Percentiles rank a stretch among this genome's conserved stretches.
These are phyloP conservation scores for Colletotrichum tabaci DNA, from an alignment of 2,329 filamentous ascomycete genomes.

Conservation along the genomic window DNA sequence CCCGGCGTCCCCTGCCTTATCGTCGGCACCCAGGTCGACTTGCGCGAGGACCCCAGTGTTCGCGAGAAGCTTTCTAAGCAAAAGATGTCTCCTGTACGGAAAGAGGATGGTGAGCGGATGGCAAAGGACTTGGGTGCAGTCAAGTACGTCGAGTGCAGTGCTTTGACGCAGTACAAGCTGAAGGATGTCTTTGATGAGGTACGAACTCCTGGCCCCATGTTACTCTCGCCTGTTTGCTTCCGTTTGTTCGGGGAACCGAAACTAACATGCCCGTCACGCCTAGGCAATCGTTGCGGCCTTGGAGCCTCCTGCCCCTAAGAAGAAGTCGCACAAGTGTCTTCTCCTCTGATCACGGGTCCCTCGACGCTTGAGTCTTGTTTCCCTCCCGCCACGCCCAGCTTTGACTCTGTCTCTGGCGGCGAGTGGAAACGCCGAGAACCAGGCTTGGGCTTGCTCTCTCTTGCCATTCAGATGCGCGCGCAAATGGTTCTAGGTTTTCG, in stretches of 20 bases:
- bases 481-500: conserved; percentile 34
- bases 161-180: conserved; percentile 96
- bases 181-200: conserved; percentile 99
- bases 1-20: conserved; percentile 98
- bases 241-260: conserved; percentile 19
- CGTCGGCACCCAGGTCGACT: conserved; percentile 96
- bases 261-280: conserved; percentile 39
- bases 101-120: conserved; percentile 95
- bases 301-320: conserved; percentile 88
- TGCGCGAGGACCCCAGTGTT: conserved; percentile 89
- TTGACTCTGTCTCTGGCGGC: conserved; percentile 33
- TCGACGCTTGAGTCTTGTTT: conserved; percentile 27
- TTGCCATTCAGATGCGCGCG: conserved; percentile 38
- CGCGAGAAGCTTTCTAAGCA: conserved; percentile 94
- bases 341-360: conserved; percentile 67
- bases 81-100: conserved; percentile 93
- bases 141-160: conserved; percentile 99
- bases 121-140: conserved; percentile 97
- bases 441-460: conserved; percentile 36
- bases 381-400: conserved; percentile 36
- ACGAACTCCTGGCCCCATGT: conserved; percentile 51
- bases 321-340: conserved; percentile 79
- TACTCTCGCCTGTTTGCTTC: conserved; percentile 1
- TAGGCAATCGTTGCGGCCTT: conserved; percentile 96
- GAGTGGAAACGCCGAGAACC: conserved; percentile 41